Base-by-base conservation (phyloP, 1,284 basidiomycete genomes). In the Microbotryum lychnidis-dioicae region DNA sequence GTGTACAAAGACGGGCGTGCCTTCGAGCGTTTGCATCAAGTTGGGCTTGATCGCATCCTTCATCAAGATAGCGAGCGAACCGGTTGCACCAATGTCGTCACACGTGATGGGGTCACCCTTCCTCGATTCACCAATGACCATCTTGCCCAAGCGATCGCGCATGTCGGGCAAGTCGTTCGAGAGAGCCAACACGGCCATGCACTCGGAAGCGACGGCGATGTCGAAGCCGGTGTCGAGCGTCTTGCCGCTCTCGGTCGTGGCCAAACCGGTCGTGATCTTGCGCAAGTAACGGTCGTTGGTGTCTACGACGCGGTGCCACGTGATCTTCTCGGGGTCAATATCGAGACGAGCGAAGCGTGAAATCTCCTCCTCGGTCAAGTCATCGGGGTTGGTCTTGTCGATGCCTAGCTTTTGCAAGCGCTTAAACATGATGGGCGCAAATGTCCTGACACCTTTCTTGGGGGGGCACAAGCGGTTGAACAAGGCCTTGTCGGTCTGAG, bases 11-110 rank as follows among this genome's bases (percentile, higher is more conserved):
- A 98, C 96, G 44, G 94, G 94, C 1, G 94, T 98, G 56, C 94
- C 94, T 83, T 98, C 91, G 54, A 98, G 81, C 10, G 94, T 96
- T 78, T 98, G 94, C 94, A 98, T 98, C 69, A 98, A 77, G 74
- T 97, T 98, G 23, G 94, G 94, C 80, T 98, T 98, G 80, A 98
- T 94, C 23, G 96, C 91, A 73, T 98, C 94, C 81, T 97, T 97
- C 87, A 98, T 90, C 64, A 98, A 82, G 54, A 98, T 94, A 18
- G 96, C 89, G 65, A 98, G 84, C 60, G 94, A 94, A 66, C 94
- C 94, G 67, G 91, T 89, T 70, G 90, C 90, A 71, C 94, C 94
- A 64, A 98, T 83, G 76, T 98, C 94, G 75, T 98, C 96, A 23
- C 93, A 93, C 31, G 94, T 98, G 76, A 98, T 82, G 44, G 94